Evolutionary conservation across 2,329 filamentous ascomycete genomes (phyloP).

Genomic region (Sporothrix protearum): DNA sequence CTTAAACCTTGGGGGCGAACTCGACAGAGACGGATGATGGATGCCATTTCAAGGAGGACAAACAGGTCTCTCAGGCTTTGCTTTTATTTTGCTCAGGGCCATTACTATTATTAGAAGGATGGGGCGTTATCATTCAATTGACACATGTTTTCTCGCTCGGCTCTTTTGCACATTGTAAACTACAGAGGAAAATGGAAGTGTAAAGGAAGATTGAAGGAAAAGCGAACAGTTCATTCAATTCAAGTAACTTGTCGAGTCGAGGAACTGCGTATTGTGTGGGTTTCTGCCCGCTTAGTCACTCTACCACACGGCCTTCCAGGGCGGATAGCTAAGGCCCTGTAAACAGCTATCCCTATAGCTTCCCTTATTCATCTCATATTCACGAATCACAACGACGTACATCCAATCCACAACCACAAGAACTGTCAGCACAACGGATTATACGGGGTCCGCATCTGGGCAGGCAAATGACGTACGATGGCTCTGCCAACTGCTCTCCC

Average conservation of each 20-base stretch:
- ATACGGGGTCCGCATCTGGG: not conserved
- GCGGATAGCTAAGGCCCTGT: not conserved
- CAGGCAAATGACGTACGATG: conserved; percentile 36
- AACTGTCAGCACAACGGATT: not conserved
- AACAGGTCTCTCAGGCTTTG: not conserved
- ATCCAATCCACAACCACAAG: not conserved
- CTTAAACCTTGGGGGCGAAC: not conserved
- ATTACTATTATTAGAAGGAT: not conserved
- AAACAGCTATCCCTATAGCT: not conserved
- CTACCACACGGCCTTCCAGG: no score
- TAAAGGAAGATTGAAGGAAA: not conserved
- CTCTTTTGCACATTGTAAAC: no score
- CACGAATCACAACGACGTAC: no score
- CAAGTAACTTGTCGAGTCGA: no score
- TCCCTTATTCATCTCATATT: not conserved
- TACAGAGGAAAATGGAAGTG: no score
- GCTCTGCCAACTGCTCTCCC: conserved; percentile 46
- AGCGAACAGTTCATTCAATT: no score
- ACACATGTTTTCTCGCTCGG: not conserved
- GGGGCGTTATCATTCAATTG: conserved; percentile 17
- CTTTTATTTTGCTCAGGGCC: not conserved
- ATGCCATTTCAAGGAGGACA: not conserved
- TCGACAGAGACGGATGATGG: not conserved
- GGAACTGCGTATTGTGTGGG: no score
- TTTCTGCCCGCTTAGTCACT: not conserved